These are phyloP conservation scores for Malassezia japonica DNA, from an alignment of 1,284 basidiomycete species.

Conservation along the genomic window DNA sequence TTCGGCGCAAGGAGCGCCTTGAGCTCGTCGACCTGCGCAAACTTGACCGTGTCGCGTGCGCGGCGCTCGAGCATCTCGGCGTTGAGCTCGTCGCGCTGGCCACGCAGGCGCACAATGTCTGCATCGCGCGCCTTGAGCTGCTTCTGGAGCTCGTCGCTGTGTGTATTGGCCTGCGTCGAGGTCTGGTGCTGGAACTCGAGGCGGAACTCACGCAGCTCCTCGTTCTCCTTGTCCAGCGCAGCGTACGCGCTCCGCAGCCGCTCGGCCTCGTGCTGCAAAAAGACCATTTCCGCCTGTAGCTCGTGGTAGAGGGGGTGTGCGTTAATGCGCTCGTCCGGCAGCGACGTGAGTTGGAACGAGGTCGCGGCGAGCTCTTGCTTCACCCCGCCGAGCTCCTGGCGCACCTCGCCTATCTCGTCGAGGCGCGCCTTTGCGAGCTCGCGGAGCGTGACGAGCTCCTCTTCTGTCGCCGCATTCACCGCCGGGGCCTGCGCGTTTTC, in stretches of 20 bases:
- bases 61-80: conserved; percentile 36
- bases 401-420: conserved; percentile 16
- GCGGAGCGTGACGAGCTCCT: conserved; percentile 16
- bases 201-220: conserved; percentile 32
- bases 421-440: conserved; percentile 16
- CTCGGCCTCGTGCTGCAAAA: conserved; percentile 19
- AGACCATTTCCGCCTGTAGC: conserved; percentile 16
- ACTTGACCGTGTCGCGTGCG: conserved; percentile 36
- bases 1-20: conserved; percentile 37
- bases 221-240: conserved; percentile 28
- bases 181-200: conserved; percentile 16
- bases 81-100: conserved; percentile 27
- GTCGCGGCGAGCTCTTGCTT: conserved; percentile 13
- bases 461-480: conserved; percentile 1
- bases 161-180: conserved; percentile 25
- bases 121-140: conserved; percentile 63
- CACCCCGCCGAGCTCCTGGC: conserved; percentile 16
- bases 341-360: conserved; percentile 7
- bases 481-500: background rate
- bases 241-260: conserved; percentile 8
- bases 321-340: conserved; percentile 19
- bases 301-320: conserved; percentile 17
- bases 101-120: conserved; percentile 44
- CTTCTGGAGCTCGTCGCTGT: conserved; percentile 60
- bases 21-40: conserved; percentile 41